phyloP scores from a whole-genome alignment of 2,329 filamentous ascomycete genomes.

The Microcyclosporella mali region DNA sequence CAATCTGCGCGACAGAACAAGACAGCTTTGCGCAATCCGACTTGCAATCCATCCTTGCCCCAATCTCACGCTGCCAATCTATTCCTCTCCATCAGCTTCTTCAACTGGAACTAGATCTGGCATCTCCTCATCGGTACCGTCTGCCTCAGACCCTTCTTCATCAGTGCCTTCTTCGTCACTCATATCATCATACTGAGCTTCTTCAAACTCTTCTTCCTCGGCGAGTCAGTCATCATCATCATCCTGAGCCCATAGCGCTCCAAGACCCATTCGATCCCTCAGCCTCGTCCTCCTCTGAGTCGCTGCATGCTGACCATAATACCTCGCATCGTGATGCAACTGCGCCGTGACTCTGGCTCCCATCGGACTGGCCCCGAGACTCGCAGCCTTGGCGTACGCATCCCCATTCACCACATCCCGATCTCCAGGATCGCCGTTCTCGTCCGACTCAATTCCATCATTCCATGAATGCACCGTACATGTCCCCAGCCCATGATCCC shows the following conservation, averaged over 20 bases:
- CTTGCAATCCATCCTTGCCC: too few species aligned
- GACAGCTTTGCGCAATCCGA: too few species aligned
- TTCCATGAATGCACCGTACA: constrained; percentile 76
- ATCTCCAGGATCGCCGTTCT: constrained; percentile 48
- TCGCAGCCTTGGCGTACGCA: constrained; percentile 28
- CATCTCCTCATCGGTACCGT: constrained; percentile 1
- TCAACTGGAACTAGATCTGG: not conserved
- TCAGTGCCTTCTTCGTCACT: constrained; percentile 6
- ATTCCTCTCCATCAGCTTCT: not conserved
- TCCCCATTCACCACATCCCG: constrained; percentile 12
- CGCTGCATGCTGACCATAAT: constrained; percentile 27
- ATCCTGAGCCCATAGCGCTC: constrained; percentile 21
- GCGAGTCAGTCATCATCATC: constrained; percentile 22
- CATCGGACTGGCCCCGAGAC: constrained; percentile 37
- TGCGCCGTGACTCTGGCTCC: constrained; percentile 57
- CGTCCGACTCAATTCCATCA: constrained; percentile 51
- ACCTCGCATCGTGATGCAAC: constrained; percentile 45
- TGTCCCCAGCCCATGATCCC: constrained; percentile 65
- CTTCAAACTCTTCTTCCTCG: constrained; percentile 7
- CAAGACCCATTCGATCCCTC: constrained; percentile 24
- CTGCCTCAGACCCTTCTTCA: constrained; percentile 7
- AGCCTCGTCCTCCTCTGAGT: constrained; percentile 14
- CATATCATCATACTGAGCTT: constrained; percentile 10
- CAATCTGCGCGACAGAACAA: too few species aligned
- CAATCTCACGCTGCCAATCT: too few species aligned